A percentile compares a stretch with the other conserved stretches of the same genome.
These are phyloP conservation scores for Urtica urens DNA, from an alignment of 306 rosid species.

Conservation along the genomic window DNA sequence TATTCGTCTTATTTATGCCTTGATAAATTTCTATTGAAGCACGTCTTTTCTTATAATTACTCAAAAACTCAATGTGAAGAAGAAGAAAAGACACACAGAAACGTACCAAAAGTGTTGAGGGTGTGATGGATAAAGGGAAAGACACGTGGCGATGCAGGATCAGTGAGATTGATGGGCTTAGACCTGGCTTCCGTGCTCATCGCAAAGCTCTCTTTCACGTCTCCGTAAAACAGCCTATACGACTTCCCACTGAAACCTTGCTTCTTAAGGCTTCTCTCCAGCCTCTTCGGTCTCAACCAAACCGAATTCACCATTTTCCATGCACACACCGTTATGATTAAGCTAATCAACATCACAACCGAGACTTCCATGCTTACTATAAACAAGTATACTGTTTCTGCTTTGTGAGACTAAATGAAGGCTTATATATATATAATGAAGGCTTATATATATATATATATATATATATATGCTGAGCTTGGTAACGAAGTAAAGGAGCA, in stretches of 20 bases:
- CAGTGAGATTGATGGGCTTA: constrained; percentile 19
- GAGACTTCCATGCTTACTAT: too few species aligned
- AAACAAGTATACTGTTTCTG: too few species aligned
- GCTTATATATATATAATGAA: too few species aligned
- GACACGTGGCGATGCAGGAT: constrained; percentile 15
- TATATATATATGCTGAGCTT: too few species aligned
- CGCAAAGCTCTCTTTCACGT: constrained; percentile 11
- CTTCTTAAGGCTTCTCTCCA: constrained; percentile 18
- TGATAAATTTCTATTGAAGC: too few species aligned
- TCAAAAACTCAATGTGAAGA: too few species aligned
- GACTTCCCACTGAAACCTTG: constrained; percentile 30
- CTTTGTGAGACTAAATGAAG: too few species aligned
- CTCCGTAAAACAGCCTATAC: constrained; percentile 23
- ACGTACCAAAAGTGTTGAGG: constrained; percentile 14
- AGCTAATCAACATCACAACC: background rate
- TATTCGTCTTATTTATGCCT: too few species aligned
- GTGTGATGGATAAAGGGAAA: constrained; percentile 1
- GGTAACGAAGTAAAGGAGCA: too few species aligned
- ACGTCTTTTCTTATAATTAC: too few species aligned
- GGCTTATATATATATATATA: too few species aligned
- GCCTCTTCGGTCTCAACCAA: constrained; percentile 24
- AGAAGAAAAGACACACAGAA: background rate
- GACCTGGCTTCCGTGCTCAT: constrained; percentile 12
- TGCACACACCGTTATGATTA: constrained; percentile 3
- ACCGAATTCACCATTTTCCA: constrained; percentile 21